Evolutionary conservation across 1,139 yeast species (phyloP), one percentile per base, ranked within the genome.

Genomic region (Meyerozyma elateridarum): DNA sequence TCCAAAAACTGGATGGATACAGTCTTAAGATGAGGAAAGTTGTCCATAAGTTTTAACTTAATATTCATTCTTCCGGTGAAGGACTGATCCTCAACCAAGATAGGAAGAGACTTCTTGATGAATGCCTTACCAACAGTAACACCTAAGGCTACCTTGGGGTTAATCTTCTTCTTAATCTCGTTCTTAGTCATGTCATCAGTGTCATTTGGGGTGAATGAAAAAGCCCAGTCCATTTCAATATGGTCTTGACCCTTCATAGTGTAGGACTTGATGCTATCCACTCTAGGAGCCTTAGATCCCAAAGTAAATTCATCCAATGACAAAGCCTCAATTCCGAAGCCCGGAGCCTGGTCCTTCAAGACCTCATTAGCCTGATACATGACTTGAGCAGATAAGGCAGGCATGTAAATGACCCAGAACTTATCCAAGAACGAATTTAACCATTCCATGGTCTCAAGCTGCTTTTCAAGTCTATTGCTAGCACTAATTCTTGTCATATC

Each of bases 351-450:
- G 48, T 76, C 88, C 36, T 77, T 74, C 52, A 84, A 60, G 18
- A 73, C 65, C 26, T 75, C 78, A 46, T 81, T 82, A 12, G 85
- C 81, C 48, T 73, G 75, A 33, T 69, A 73, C 58, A 76, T 70
- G 18, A 83, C 91, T 54, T 76, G 78, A 46, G 81, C 85, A n/a
- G 87, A 79, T 35, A 84, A 63, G 1, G 85, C 85, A 25, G 91
- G 91, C 94, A 84, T 83, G 47, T 83, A 83, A 41, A 83, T 81
- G 36, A 81, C 84, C 94, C 94, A 84, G 49, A 84, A 82, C 54
- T 83, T 84, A 31, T 79, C 79, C 54, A 83, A 56, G 47, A 84
- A 82, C 15, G 79, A 73, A 49, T 84, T 84, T 48, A 83, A 56
- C 94, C 94, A 84, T 42, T 78, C 77, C 76, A 83, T 81, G 7